Percentiles rank a stretch among this genome's conserved stretches.
Conservation (phyloP, 805 yeast species). For the Metschnikowia cubensis region DNA sequence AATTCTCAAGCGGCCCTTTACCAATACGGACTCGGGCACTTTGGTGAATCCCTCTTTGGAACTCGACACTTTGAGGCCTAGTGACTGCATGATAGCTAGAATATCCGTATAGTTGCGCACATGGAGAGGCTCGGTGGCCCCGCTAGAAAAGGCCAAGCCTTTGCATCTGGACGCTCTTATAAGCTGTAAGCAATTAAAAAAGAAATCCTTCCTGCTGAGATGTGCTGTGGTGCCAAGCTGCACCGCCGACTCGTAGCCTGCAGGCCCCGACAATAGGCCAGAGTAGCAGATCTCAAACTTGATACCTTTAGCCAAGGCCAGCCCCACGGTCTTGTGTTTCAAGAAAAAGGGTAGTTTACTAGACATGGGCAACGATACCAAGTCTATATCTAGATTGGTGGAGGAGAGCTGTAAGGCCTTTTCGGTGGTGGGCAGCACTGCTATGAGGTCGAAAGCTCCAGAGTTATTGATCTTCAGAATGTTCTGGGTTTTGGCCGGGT, state of each 20-base stretch:
- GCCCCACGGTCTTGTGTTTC: slow-evolving; percentile 78
- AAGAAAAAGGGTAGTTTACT: slow-evolving; percentile 68
- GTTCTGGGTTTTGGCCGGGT: slow-evolving; percentile 70
- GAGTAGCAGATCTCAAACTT: slow-evolving; percentile 75
- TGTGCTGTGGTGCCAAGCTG: slow-evolving; percentile 23
- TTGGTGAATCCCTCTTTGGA: slow-evolving; percentile 57
- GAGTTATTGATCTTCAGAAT: slow-evolving; percentile 42
- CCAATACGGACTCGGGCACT: slow-evolving; percentile 59
- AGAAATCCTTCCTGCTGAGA: slow-evolving; percentile 54
- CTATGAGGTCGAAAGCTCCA: slow-evolving; percentile 64
- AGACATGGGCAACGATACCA: slow-evolving; percentile 68
- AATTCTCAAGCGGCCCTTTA: slow-evolving; percentile 70
- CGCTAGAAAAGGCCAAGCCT: slow-evolving; percentile 78
- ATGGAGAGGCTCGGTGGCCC: slow-evolving; percentile 55
- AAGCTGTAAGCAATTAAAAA: slow-evolving; percentile 68
- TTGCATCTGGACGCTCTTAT: slow-evolving; percentile 76
- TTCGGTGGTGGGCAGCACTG: slow-evolving; percentile 78
- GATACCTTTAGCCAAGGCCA: slow-evolving; percentile 79
- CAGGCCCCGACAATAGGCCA: slow-evolving; percentile 43
- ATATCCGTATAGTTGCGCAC: slow-evolving; percentile 69
- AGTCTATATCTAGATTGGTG: slow-evolving; percentile 72
- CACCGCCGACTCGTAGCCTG: slow-evolving; percentile 22
- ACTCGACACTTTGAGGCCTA: slow-evolving; percentile 67
- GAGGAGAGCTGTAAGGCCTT: slow-evolving; percentile 73
- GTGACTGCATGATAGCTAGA: slow-evolving; percentile 54